Evolutionary conservation across 2,329 filamentous ascomycete genomes (phyloP), one percentile per base, ranked within the genome.

Genomic region (Pseudogymnoascus sp.): DNA sequence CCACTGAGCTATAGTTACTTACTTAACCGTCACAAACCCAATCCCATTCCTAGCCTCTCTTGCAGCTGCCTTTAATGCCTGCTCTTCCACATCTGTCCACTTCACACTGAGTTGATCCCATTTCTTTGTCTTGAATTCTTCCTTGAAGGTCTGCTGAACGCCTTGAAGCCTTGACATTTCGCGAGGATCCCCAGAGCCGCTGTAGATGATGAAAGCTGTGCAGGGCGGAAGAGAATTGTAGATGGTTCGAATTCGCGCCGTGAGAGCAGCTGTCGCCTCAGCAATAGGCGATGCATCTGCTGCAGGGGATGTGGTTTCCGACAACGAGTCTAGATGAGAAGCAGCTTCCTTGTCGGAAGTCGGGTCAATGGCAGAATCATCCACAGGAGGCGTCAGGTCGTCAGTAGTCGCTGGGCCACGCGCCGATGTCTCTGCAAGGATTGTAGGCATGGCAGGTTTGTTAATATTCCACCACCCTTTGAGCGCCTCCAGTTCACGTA

Each of bases 381-480:
- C 62, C 31, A 46, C 36, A 6, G 38, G 23, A 21, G 61, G 60
- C 7, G 64, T 46, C 9, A 62, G 43, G 1, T 65, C 63, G 34
- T 65, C 63, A 40, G 67, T 60, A 61, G 62, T 21, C 28, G 59
- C 18, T 28, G 59, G 16, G 60, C 64, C 14, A 37, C 61, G 3
- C 18, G 42, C 25, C 23, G 59, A n/a, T 21, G 36, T 43, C 34
- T 64, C 63, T 9, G 62, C 28, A 18, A 65, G 63, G 11, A 63
- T 42, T 21, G 66, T 66, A 21, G 63, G 60, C 59, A 42, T 59
- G 37, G 61, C 36, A 3, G 64, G 60, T 62, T 68, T 79, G 72
- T 84, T 84, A 64, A 79, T 79, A 68, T 87, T 87, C 85, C 86
- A 88, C 85, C 85, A 88, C 5, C 86, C 86, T 66, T 86, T 85